Evolutionary conservation across 73 alveolate genomes (phyloP).

Genomic region (Paramecium bursaria): DNA sequence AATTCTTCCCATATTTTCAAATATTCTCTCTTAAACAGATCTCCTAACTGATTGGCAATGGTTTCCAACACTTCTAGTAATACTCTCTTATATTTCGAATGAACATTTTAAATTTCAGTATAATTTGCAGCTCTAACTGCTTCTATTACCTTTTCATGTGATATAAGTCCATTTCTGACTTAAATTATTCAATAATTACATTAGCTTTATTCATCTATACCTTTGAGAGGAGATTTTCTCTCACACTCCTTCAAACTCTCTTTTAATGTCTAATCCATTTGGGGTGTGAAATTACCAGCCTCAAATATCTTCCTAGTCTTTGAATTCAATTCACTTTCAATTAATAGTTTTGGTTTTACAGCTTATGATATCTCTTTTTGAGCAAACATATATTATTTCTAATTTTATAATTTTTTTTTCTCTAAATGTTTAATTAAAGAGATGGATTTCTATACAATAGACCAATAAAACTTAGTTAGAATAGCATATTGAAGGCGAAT

Average conservation of each 20-base stretch:
- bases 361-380: too few species aligned
- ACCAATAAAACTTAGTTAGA: too few species aligned
- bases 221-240: conserved; percentile 10
- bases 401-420: too few species aligned
- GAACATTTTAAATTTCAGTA: conserved; percentile 42
- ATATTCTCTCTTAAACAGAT: conserved; percentile 4
- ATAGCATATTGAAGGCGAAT: too few species aligned
- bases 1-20: conserved; percentile 24
- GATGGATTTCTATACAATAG: too few species aligned
- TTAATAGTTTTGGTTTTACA: too few species aligned
- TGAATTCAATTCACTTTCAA: too few species aligned
- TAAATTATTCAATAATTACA: conserved; percentile 15
- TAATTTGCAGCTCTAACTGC: conserved; percentile 50
- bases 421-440: too few species aligned
- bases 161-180: not conserved
- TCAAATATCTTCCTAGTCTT: too few species aligned
- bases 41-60: conserved; percentile 15
- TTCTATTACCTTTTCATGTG: conserved; percentile 49
- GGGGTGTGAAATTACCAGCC: too few species aligned
- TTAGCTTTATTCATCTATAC: not conserved
- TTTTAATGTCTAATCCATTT: too few species aligned
- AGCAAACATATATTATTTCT: too few species aligned
- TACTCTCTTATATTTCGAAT: not conserved
- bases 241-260: conserved; percentile 33
- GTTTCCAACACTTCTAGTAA: not conserved